These are phyloP conservation scores for Stylonectria norvegica DNA, from an alignment of 2,329 filamentous ascomycete genomes.

Conservation along the genomic window DNA sequence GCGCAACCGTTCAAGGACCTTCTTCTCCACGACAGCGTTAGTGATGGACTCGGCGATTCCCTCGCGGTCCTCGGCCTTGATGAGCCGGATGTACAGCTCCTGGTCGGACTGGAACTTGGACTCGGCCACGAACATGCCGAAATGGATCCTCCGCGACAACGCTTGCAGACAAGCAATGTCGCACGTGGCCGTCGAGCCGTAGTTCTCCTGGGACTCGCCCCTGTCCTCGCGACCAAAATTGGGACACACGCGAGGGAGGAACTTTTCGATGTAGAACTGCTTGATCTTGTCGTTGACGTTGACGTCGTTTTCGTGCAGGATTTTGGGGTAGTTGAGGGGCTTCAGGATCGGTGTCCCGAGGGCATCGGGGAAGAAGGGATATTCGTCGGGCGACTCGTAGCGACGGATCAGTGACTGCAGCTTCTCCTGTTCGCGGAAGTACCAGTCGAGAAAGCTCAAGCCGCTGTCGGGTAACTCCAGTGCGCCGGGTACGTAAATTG, in stretches of 20 bases:
- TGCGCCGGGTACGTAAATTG: conserved; percentile 80
- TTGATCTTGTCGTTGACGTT: conserved; percentile 89
- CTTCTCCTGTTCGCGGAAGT: conserved; percentile 83
- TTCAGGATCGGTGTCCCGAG: conserved; percentile 80
- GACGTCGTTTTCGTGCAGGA: conserved; percentile 84
- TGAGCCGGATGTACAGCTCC: conserved; percentile 76
- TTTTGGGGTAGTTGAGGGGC: conserved; percentile 80
- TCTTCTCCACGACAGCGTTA: conserved; percentile 81
- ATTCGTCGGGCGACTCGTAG: conserved; percentile 94
- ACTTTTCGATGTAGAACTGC: conserved; percentile 74
- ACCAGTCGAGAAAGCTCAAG: conserved; percentile 90
- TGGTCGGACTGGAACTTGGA: conserved; percentile 85
- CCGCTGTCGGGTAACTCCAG: conserved; percentile 69
- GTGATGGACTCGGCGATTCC: conserved; percentile 91
- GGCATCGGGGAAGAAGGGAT: conserved; percentile 88
- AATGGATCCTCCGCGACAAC: conserved; percentile 86
- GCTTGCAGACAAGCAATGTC: conserved; percentile 90
- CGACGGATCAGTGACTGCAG: conserved; percentile 90
- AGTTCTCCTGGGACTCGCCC: conserved; percentile 87
- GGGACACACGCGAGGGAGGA: conserved; percentile 81
- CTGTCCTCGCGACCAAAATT: conserved; percentile 74
- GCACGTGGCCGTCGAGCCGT: conserved; percentile 85
- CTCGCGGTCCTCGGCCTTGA: conserved; percentile 72
- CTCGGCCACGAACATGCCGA: conserved; percentile 98
- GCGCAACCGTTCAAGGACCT: conserved; percentile 80